phyloP scores from a whole-genome alignment of 2,329 filamentous ascomycete species.

The Taxawa tesnikishii region DNA sequence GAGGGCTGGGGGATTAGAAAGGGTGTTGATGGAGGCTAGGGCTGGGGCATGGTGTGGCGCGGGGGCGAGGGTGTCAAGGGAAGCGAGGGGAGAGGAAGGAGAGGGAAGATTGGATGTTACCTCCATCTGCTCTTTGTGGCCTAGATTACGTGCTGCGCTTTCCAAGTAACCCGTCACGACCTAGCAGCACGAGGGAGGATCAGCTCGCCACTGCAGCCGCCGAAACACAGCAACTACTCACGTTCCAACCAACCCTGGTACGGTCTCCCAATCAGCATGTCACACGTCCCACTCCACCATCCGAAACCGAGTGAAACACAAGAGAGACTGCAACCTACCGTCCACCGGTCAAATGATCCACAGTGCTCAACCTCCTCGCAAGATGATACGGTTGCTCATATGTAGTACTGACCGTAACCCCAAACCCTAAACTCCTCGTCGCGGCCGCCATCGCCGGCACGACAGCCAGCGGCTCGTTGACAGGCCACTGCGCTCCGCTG shows the following conservation, averaged over 20 bases:
- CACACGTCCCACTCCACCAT: too few relatives aligned
- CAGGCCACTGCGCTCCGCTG: slow-evolving; percentile 53
- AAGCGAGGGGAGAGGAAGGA: too few relatives aligned
- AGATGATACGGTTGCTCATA: slow-evolving; percentile 60
- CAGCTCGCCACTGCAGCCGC: neutral
- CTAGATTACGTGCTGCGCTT: slow-evolving; percentile 52
- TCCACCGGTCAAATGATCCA: slow-evolving; percentile 56
- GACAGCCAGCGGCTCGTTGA: slow-evolving; percentile 55
- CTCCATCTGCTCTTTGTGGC: slow-evolving; percentile 42
- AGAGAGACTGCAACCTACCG: slow-evolving; percentile 27
- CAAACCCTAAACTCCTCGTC: slow-evolving; percentile 55
- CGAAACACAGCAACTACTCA: neutral
- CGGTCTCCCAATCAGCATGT: too few relatives aligned
- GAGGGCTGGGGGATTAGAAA: too few relatives aligned
- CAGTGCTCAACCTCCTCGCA: slow-evolving; percentile 50
- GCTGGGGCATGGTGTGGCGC: too few relatives aligned
- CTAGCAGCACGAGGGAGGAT: too few relatives aligned
- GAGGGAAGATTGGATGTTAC: too few relatives aligned
- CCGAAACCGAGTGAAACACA: too few relatives aligned
- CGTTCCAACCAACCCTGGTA: slow-evolving; percentile 1
- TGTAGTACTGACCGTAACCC: slow-evolving; percentile 54
- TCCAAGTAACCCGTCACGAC: slow-evolving; percentile 59
- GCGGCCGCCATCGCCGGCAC: slow-evolving; percentile 56
- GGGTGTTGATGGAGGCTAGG: too few relatives aligned
- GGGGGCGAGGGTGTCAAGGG: too few relatives aligned